phyloP scores from a whole-genome alignment of 345 rosid species.

The Ricinus communis region DNA sequence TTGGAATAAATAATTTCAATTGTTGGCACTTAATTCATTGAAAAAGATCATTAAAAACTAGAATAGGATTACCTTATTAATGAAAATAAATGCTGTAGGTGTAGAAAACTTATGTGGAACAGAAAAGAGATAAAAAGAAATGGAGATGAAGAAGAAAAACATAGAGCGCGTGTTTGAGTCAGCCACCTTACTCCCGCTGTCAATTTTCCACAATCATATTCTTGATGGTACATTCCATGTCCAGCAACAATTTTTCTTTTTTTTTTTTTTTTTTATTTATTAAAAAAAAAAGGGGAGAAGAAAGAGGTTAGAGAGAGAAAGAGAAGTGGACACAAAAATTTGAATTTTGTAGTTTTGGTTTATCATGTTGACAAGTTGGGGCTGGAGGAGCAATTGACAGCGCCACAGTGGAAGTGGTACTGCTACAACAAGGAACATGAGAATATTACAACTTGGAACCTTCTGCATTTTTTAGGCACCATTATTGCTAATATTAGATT shows the following conservation, averaged over 20 bases:
- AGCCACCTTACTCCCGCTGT: slow-evolving; percentile 35
- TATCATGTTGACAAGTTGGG: slow-evolving; percentile 20
- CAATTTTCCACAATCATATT: slow-evolving; percentile 36
- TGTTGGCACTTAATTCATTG: no score
- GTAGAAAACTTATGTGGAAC: neutral
- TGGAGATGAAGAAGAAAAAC: neutral
- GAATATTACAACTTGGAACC: neutral
- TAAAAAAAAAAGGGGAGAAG: no score
- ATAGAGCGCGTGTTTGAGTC: slow-evolving; percentile 32
- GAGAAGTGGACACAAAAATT: no score
- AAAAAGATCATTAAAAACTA: no score
- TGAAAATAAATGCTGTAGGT: neutral
- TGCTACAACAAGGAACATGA: neutral
- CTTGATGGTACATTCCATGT: slow-evolving; percentile 24
- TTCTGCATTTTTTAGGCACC: neutral
- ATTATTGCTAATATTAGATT: neutral
- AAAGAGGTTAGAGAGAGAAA: no score
- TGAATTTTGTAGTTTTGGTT: neutral
- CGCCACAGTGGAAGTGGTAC: neutral
- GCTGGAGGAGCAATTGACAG: neutral
- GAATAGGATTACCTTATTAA: no score
- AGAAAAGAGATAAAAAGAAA: no score
- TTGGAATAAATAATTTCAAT: no score
- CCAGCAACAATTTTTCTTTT: slow-evolving; percentile 11
- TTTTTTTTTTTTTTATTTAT: no score